These are phyloP conservation scores for Rhizopogon vulgaris DNA, from an alignment of 768 basidiomycete species.

Conservation along the genomic window DNA sequence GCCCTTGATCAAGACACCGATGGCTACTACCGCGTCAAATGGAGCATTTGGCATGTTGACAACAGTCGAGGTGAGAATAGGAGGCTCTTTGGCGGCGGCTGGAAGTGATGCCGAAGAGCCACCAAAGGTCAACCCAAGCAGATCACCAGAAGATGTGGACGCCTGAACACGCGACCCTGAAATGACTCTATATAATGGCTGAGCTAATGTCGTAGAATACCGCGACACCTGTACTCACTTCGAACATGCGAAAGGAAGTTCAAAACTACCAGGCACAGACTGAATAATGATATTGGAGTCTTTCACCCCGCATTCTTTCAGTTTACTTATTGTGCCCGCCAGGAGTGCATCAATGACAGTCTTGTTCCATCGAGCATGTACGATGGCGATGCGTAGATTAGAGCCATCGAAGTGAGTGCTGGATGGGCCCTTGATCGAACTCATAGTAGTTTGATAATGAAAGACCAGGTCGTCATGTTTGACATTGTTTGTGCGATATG, in stretches of 20 bases:
- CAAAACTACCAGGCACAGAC: constrained; percentile 92
- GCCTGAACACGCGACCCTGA: constrained; percentile 81
- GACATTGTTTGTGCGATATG: not conserved
- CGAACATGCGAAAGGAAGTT: constrained; percentile 82
- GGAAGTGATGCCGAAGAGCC: constrained; percentile 25
- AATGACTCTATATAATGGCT: constrained; percentile 59
- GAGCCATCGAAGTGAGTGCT: constrained; percentile 71
- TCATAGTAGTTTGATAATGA: constrained; percentile 13
- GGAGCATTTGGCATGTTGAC: constrained; percentile 48
- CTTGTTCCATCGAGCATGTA: constrained; percentile 96
- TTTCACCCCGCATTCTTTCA: constrained; percentile 83
- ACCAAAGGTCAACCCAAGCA: constrained; percentile 52
- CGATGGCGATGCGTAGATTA: constrained; percentile 77
- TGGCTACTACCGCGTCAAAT: constrained; percentile 94
- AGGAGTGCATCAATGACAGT: constrained; percentile 81
- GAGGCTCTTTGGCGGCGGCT: constrained; percentile 35
- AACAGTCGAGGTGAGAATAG: constrained; percentile 41
- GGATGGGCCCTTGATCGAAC: constrained; percentile 72
- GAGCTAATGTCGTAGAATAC: constrained; percentile 1
- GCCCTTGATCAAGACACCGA: constrained; percentile 97
- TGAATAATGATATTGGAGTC: constrained; percentile 85
- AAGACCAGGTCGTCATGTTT: not conserved
- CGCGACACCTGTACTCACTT: constrained; percentile 42
- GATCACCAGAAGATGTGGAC: constrained; percentile 70
- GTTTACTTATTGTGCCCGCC: constrained; percentile 68